phyloP scores from a whole-genome alignment of 2,329 filamentous ascomycete genomes.

The Penicillium sp. region DNA sequence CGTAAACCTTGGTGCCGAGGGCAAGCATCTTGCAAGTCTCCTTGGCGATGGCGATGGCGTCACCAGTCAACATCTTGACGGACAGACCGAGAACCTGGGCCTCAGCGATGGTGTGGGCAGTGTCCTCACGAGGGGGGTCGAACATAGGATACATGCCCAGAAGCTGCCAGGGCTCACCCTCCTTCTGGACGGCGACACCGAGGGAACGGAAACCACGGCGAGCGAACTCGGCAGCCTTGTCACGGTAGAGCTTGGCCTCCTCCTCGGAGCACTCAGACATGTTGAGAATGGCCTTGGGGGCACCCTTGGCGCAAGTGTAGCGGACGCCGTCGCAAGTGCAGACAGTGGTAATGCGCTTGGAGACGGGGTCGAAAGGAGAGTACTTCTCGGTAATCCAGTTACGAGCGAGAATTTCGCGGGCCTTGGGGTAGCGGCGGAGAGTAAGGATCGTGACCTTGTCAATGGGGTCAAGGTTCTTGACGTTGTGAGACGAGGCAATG shows the following conservation, averaged over 20 bases:
- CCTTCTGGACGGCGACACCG: constrained; percentile 77
- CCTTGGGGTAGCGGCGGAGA: constrained; percentile 74
- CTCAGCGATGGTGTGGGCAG: constrained; percentile 73
- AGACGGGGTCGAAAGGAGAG: constrained; percentile 72
- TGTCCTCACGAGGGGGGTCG: constrained; percentile 77
- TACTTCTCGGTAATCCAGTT: constrained; percentile 79
- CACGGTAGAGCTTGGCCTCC: constrained; percentile 66
- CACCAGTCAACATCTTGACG: constrained; percentile 81
- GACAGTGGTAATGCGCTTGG: constrained; percentile 74
- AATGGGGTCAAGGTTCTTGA: constrained; percentile 76
- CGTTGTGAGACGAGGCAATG: constrained; percentile 75
- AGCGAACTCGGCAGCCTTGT: constrained; percentile 74
- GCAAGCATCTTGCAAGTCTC: constrained; percentile 82
- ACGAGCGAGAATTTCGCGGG: constrained; percentile 71
- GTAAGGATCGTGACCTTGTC: constrained; percentile 78
- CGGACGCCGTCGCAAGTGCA: constrained; percentile 69
- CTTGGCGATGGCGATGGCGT: constrained; percentile 77
- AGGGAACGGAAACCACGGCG: constrained; percentile 79
- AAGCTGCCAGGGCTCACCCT: constrained; percentile 71
- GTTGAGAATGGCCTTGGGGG: constrained; percentile 72
- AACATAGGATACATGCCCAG: constrained; percentile 80
- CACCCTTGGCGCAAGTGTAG: constrained; percentile 76
- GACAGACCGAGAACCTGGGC: constrained; percentile 74
- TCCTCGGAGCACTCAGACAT: constrained; percentile 69
- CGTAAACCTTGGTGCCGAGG: constrained; percentile 78